Base-by-base conservation (phyloP, 1,139 yeast species). In the Taiozyma sp. region DNA sequence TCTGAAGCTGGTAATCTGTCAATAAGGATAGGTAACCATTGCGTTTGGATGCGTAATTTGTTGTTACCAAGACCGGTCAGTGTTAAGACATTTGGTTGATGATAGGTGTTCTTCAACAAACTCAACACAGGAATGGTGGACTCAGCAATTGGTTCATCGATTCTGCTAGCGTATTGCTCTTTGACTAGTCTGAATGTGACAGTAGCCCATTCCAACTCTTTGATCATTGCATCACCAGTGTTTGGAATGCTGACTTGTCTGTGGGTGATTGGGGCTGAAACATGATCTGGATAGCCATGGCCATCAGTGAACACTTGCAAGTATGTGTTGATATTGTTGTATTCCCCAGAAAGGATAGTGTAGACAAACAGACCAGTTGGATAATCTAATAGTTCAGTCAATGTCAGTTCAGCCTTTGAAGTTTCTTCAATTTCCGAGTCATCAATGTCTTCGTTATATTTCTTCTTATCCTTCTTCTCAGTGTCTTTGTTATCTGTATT, bases 261-360 rank as follows among this genome's bases (percentile, higher is more conserved):
- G 45, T 71, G 70, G 32, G 69, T 64, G 42, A 80, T 65, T 58
- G 75, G 76, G 36, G 80, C 80, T 49, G 88, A 73, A 9, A 72
- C 75, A 65, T 74, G 84, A 52, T 82, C 79, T 22, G 84, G 73
- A 65, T 80, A 82, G 5, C 91, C 87, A 57, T 75, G 80, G 58
- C 82, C 84, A 67, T 92, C 97, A 60, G 89, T 83, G 64, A 79
- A 86, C 0, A 83, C 78, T 66, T 90, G 96, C 38, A 92, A 72
- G 62, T 76, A 87, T 8, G 81, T 73, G 52, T 79, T 81, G 38
- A 75, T 75, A 56, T 76, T 75, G 44, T 79, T 69, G 42, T 84
- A 67, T 38, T 71, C 74, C 50, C 86, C 89, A 32, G 81, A 82
- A 38, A 82, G 66, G 40, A 93, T 64, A 49, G 88, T 83, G 59